These are phyloP conservation scores for Pseudonitzschia delicatissima DNA, from an alignment of 108 stramenopile genomes.

Conservation along the genomic window DNA sequence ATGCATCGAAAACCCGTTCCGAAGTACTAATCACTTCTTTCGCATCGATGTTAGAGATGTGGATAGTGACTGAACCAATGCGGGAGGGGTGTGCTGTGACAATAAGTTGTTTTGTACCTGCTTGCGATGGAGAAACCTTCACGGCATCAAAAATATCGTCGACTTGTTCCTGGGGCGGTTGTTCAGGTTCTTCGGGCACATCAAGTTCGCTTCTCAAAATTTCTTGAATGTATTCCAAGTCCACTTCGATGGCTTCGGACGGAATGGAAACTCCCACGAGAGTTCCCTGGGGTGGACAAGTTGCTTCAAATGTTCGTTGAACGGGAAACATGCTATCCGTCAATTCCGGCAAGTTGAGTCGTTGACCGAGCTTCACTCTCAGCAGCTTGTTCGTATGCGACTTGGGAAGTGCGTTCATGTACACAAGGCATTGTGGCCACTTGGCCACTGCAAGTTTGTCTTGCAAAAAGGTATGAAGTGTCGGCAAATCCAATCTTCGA, in stretches of 20 bases:
- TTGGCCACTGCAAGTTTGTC: constrained; percentile 41
- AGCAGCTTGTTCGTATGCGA: constrained; percentile 55
- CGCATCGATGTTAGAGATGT: constrained; percentile 36
- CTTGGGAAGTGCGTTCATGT: constrained; percentile 64
- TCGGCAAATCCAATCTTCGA: constrained; percentile 40
- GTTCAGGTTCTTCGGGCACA: not conserved
- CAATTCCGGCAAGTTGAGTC: constrained; percentile 44
- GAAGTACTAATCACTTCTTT: constrained; percentile 30
- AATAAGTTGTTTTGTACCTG: constrained; percentile 12
- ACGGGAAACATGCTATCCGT: constrained; percentile 45
- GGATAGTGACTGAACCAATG: constrained; percentile 37
- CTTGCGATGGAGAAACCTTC: not conserved
- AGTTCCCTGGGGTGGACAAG: constrained; percentile 52
- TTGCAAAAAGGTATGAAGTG: constrained; percentile 46
- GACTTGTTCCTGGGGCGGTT: not conserved
- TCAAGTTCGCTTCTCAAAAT: constrained; percentile 24
- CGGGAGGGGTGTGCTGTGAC: constrained; percentile 39
- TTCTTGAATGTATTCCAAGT: constrained; percentile 25
- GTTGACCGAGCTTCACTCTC: constrained; percentile 52
- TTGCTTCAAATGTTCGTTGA: constrained; percentile 53
- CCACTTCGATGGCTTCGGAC: constrained; percentile 28
- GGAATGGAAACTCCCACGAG: constrained; percentile 44
- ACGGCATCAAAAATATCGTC: not conserved
- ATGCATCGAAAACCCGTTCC: constrained; percentile 30
- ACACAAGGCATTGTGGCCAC: constrained; percentile 62